phyloP scores from a whole-genome alignment of 2,329 filamentous ascomycete species.

The Trichoderma atrobrunneum region DNA sequence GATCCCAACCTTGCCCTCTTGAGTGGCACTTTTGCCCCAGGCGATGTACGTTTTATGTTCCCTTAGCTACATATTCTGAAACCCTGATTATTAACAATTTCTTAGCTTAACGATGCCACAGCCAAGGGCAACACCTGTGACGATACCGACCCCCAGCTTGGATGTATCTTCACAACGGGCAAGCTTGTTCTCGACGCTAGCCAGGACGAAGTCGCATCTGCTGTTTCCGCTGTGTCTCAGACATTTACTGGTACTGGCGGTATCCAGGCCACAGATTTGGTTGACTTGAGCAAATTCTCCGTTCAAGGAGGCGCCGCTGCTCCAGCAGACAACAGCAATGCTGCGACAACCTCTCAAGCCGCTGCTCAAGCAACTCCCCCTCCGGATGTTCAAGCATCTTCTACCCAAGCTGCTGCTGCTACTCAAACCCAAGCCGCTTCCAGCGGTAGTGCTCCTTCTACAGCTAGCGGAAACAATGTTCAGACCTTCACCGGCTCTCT shows the following conservation, averaged over 20 bases:
- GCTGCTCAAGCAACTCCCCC: not conserved
- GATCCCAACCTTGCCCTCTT: not conserved
- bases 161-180: not conserved
- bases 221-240: not conserved
- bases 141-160: not conserved
- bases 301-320: not conserved
- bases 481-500: not conserved
- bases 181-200: not conserved
- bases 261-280: not conserved
- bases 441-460: not conserved
- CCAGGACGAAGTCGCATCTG: not conserved
- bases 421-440: not conserved
- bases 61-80: not conserved
- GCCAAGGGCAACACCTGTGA: not conserved
- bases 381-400: not conserved
- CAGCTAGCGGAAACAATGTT: not conserved
- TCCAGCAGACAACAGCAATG: not conserved
- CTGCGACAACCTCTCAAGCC: not conserved
- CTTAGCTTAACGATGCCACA: not conserved
- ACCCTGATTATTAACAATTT: not conserved
- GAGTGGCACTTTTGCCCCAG: not conserved
- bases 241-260: not conserved
- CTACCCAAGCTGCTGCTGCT: not conserved
- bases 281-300: not conserved
- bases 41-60: not conserved